Conservation (phyloP, 192 early-diverging fungal genomes). For the Coemansia sp. region DNA sequence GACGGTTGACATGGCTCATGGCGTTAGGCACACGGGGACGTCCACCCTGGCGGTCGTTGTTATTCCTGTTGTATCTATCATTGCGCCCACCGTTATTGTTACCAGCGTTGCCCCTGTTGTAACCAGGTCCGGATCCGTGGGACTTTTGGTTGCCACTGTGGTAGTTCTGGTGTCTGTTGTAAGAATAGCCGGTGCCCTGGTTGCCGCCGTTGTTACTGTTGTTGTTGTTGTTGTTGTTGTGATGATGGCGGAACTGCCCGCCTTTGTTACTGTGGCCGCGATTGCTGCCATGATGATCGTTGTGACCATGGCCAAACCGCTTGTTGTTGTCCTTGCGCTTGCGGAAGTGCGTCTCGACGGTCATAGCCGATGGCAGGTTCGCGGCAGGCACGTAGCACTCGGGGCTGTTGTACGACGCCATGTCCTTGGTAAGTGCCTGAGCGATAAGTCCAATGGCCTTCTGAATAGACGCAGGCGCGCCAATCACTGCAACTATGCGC, state of each 20-base stretch:
- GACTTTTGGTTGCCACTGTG: not conserved
- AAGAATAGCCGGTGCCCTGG: not conserved
- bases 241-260: slow-evolving; percentile 9
- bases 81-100: slow-evolving; percentile 9
- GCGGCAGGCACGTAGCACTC: slow-evolving; percentile 49
- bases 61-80: slow-evolving; percentile 22
- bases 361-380: slow-evolving; percentile 52
- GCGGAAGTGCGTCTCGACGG: slow-evolving; percentile 41
- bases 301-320: slow-evolving; percentile 20
- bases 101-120: not conserved
- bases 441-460: slow-evolving; percentile 42
- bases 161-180: not conserved
- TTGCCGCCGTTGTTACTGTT: slow-evolving; percentile 7
- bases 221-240: slow-evolving; percentile 11
- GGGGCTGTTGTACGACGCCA: slow-evolving; percentile 30
- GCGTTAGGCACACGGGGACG: slow-evolving; percentile 21
- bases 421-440: slow-evolving; percentile 42
- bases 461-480: slow-evolving; percentile 35
- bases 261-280: slow-evolving; percentile 19
- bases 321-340: slow-evolving; percentile 39
- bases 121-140: not conserved
- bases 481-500: slow-evolving; percentile 44
- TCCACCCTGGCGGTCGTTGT: slow-evolving; percentile 22
- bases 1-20: slow-evolving; percentile 37
- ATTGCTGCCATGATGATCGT: slow-evolving; percentile 17